phyloP scores from a whole-genome alignment of 257 asterid genomes.

The Voacanga thouarsii region DNA sequence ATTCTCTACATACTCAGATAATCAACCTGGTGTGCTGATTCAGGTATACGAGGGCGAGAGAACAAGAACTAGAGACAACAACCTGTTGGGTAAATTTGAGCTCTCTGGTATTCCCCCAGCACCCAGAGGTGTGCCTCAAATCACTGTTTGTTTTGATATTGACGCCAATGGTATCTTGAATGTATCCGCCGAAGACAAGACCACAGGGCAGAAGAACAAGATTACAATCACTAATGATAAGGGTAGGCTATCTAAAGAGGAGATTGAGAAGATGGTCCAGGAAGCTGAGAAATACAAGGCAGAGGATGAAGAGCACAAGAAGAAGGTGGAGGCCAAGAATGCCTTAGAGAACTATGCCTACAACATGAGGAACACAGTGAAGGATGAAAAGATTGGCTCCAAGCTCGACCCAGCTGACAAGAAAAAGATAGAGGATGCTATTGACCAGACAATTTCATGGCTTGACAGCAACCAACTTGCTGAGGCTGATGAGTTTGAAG shows the following conservation, averaged over 20 bases:
- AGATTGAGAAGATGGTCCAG: constrained; percentile 38
- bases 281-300: constrained; percentile 35
- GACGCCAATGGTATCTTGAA: constrained; percentile 43
- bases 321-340: constrained; percentile 46
- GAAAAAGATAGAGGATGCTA: constrained; percentile 33
- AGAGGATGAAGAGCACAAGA: constrained; percentile 43
- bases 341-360: constrained; percentile 44
- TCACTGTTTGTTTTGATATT: constrained; percentile 40
- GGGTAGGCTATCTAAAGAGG: constrained; percentile 39
- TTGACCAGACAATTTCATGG: constrained; percentile 31
- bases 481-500: constrained; percentile 35
- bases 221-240: constrained; percentile 35
- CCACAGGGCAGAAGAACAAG: constrained; percentile 37
- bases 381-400: constrained; percentile 31
- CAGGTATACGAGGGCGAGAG: constrained; percentile 38
- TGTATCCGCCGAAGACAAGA: constrained; percentile 34
- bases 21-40: constrained; percentile 38
- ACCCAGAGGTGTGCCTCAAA: constrained; percentile 44
- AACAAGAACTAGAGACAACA: constrained; percentile 37
- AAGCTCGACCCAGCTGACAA: constrained; percentile 28
- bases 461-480: constrained; percentile 34
- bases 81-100: constrained; percentile 36
- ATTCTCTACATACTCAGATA: constrained; percentile 44
- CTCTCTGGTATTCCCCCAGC: constrained; percentile 47
- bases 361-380: constrained; percentile 37